phyloP scores from a whole-genome alignment of 169 alveolate species.

The Plasmodium chabaudi region DNA sequence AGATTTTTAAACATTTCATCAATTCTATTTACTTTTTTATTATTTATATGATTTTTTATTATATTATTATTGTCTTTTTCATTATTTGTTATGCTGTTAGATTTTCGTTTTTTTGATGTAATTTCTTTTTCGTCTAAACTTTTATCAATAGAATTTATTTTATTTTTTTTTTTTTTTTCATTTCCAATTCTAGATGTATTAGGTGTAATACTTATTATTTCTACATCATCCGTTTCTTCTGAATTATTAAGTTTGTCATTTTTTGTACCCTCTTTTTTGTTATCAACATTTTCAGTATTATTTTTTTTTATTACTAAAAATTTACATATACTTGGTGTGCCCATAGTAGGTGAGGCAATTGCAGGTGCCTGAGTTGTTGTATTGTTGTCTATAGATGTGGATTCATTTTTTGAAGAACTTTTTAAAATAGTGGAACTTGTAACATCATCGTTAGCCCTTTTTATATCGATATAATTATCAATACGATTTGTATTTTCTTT shows the following conservation, averaged over 20 bases:
- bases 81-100: neutral
- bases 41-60: slow-evolving; percentile 3
- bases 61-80: slow-evolving; percentile 22
- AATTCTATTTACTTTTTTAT: slow-evolving; percentile 52
- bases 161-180: neutral
- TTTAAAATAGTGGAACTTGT: neutral
- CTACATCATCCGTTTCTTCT: neutral
- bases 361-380: neutral
- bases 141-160: neutral
- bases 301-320: slow-evolving; percentile 14
- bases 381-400: neutral
- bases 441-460: slow-evolving; percentile 3
- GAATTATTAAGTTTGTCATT: neutral
- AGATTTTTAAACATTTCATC: slow-evolving; percentile 72
- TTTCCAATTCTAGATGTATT: neutral
- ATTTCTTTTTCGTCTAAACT: neutral
- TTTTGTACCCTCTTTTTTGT: neutral
- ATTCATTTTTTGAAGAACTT: slow-evolving; percentile 1
- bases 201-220: neutral
- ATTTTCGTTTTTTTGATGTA: slow-evolving; percentile 16
- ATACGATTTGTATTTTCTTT: slow-evolving; percentile 46
- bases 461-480: slow-evolving; percentile 47
- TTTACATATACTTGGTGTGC: slow-evolving; percentile 29
- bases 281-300: neutral
- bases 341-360: neutral